Conservation (phyloP, 2,329 filamentous ascomycete genomes). For the Leptoxyphium fumago region DNA sequence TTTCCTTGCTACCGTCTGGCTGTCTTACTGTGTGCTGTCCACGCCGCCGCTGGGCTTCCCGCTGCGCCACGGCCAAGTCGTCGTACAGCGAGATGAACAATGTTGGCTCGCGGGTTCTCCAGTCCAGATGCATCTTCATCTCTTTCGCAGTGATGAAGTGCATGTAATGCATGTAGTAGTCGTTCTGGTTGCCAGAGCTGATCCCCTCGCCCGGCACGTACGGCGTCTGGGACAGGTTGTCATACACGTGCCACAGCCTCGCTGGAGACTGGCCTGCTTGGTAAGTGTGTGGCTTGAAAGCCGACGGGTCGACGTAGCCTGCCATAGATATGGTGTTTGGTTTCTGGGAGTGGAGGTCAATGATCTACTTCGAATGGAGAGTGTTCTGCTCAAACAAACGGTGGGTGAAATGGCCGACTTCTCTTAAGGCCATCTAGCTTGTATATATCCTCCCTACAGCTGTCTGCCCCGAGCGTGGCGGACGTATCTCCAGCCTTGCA, state of each 20-base stretch:
- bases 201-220: conserved; percentile 1
- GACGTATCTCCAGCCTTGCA: too few relatives aligned
- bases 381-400: too few relatives aligned
- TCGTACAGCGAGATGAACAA: conserved; percentile 2
- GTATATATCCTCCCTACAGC: too few relatives aligned
- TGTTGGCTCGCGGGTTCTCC: conserved; percentile 1
- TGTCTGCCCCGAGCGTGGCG: too few relatives aligned
- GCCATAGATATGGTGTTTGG: too few relatives aligned
- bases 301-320: too few relatives aligned
- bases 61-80: neutral
- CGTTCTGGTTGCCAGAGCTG: neutral
- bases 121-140: conserved; percentile 1
- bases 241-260: conserved; percentile 1
- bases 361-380: too few relatives aligned
- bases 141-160: neutral
- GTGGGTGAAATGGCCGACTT: too few relatives aligned
- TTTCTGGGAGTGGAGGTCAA: too few relatives aligned
- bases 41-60: neutral
- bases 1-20: neutral
- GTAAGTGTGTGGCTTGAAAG: too few relatives aligned
- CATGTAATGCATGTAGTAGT: neutral
- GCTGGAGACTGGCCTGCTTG: too few relatives aligned
- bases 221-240: conserved; percentile 2
- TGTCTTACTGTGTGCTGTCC: neutral
- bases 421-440: too few relatives aligned